Evolutionary conservation across 148 eudicot genomes (phyloP), one percentile per base, ranked within the genome.

Genomic region (Diospyros lotus): DNA sequence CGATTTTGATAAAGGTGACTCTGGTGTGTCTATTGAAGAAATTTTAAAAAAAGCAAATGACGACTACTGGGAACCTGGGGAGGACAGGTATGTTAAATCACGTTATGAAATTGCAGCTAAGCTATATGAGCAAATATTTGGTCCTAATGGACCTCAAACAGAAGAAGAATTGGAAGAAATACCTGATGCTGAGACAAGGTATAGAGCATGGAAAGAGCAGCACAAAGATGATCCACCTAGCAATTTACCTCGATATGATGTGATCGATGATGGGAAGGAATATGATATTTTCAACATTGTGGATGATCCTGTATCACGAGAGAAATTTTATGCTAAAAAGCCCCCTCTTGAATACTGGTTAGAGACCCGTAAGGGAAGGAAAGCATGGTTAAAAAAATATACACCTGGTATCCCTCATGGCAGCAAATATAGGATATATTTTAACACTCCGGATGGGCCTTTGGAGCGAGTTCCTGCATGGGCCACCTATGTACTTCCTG

Each of bases 61-160:
- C 73, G 96, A 95, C 77, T 95, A 95, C 58, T 95, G 99, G 99
- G 99, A 95, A 84, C 97, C 97, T 43, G 99, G 97, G 73, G 99
- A 95, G 82, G 96, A 93, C 72, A 85, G 90, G 10, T 88, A 73
- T 69, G 14, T 90, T 48, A 92, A 87, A 68, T 82, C 85, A 72
- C 92, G 97, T 17, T 87, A 66, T 82, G 99, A 92, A 82, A 83
- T 73, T 51, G 96, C 85, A 66, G 82, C 89, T 60, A 95, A 92
- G 84, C 79, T 92, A 71, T 95, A 86, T 82, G 99, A 95, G 78
- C 87, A 92, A 79, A 67, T 92, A 71, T 95, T 92, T 86, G 99
- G 99, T 65, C 99, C 99, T 74, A 95, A 95, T 80, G 96, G 99
- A 68, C 99, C 99, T 58, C 93, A 95, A 81, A 86, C 91, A 12